Evolutionary conservation across 2,329 filamentous ascomycete species (phyloP).

Genomic region (Akanthomyces lecanii): DNA sequence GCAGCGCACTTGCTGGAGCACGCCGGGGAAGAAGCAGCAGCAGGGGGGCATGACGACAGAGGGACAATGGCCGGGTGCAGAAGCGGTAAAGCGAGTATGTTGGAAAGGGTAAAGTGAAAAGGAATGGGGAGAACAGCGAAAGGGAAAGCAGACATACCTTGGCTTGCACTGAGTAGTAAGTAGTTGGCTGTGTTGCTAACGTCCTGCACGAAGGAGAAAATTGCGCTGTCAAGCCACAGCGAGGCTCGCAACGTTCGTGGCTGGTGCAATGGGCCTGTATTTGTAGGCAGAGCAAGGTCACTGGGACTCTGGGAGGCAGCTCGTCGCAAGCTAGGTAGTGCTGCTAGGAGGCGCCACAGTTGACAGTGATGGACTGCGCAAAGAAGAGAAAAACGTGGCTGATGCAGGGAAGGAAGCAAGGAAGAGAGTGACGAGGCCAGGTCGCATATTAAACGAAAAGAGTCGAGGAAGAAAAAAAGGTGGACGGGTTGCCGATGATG

Average conservation of each 20-base stretch:
- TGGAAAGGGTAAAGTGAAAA: not conserved
- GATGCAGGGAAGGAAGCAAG: not conserved
- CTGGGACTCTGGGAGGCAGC: not conserved
- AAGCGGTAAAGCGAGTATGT: not conserved
- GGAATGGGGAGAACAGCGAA: not conserved
- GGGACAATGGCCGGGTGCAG: not conserved
- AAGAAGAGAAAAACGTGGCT: not conserved
- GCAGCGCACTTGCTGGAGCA: not conserved
- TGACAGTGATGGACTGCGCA: not conserved
- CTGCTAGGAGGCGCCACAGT: not conserved
- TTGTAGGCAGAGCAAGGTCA: slow-evolving; percentile 6
- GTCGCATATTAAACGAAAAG: not conserved
- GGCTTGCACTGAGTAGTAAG: not conserved
- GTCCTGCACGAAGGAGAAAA: not conserved
- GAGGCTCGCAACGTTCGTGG: not conserved
- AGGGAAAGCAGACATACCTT: not conserved
- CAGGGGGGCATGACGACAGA: not conserved
- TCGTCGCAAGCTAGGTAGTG: not conserved
- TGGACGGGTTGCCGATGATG: not conserved
- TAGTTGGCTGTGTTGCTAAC: not conserved
- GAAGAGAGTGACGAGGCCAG: not conserved
- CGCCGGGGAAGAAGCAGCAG: not conserved
- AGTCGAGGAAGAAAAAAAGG: not conserved
- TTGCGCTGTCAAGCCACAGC: slow-evolving; percentile 3
- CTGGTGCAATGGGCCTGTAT: slow-evolving; percentile 6